Conservation (phyloP, 1,284 basidiomycete genomes). For the Psilocybe mexicana region DNA sequence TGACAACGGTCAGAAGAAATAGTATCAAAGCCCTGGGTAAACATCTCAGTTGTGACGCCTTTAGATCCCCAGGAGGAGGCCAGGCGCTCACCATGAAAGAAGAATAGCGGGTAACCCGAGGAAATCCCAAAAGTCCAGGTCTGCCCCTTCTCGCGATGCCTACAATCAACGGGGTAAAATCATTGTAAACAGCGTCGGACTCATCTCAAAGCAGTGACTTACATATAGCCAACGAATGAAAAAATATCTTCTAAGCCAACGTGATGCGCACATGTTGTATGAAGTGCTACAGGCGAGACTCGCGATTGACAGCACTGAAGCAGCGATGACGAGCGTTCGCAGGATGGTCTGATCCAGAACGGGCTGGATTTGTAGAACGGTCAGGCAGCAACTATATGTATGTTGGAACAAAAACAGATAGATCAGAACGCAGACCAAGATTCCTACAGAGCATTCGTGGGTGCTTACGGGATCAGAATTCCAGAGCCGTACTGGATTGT, state of each 20-base stretch:
- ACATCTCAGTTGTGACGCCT: not conserved
- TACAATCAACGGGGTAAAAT: not conserved
- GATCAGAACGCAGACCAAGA: not conserved
- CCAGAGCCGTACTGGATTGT: slow-evolving; percentile 2
- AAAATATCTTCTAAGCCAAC: not conserved
- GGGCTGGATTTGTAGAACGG: not conserved
- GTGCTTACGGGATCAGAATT: not conserved
- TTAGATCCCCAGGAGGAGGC: not conserved
- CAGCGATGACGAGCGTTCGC: not conserved
- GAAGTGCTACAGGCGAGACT: not conserved
- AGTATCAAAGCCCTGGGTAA: not conserved
- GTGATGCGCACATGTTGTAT: not conserved
- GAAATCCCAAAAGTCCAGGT: not conserved
- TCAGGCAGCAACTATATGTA: not conserved
- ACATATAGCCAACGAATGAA: not conserved
- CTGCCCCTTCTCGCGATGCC: not conserved
- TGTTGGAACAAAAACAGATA: no score
- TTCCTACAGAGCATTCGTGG: not conserved
- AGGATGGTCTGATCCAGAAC: not conserved
- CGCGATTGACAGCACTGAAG: not conserved
- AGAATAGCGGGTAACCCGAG: not conserved
- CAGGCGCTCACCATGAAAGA: not conserved
- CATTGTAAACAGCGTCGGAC: not conserved
- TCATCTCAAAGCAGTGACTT: not conserved
- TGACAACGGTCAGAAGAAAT: not conserved